phyloP scores from a whole-genome alignment of 2,329 filamentous ascomycete genomes.

The Trichoderma citrinoviride region DNA sequence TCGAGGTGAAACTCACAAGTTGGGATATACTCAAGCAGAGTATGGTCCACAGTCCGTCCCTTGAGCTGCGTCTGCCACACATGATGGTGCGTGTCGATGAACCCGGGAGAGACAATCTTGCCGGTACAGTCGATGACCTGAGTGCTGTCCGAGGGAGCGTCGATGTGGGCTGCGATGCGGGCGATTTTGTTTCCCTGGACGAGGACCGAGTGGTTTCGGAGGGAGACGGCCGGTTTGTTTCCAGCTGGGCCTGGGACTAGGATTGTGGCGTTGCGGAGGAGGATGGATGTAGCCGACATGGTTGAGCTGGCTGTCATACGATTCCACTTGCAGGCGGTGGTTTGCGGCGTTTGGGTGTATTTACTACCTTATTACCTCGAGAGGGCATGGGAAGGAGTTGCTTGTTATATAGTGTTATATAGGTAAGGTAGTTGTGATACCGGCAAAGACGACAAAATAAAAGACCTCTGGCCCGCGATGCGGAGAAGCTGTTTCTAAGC shows the following conservation, averaged over 20 bases:
- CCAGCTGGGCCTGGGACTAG: neutral
- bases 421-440: no score
- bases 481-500: constrained; percentile 2
- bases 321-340: neutral
- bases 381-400: no score
- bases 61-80: constrained; percentile 43
- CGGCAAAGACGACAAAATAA: neutral
- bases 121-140: constrained; percentile 35
- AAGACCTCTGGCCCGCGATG: no score
- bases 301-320: no score
- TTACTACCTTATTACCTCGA: no score
- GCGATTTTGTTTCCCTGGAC: constrained; percentile 9
- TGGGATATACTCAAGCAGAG: constrained; percentile 6
- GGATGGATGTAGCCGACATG: constrained; percentile 4
- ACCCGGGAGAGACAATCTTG: constrained; percentile 42
- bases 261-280: constrained; percentile 16
- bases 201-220: neutral
- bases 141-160: neutral
- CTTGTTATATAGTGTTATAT: neutral
- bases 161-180: constrained; percentile 1
- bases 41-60: constrained; percentile 11
- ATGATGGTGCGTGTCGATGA: constrained; percentile 46
- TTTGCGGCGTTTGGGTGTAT: neutral
- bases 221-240: neutral
- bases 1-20: no score